A percentile compares a stretch with the other conserved stretches of the same genome.
These are phyloP conservation scores for Erodium texanum DNA, from an alignment of 441 rosid genomes.

Conservation along the genomic window DNA sequence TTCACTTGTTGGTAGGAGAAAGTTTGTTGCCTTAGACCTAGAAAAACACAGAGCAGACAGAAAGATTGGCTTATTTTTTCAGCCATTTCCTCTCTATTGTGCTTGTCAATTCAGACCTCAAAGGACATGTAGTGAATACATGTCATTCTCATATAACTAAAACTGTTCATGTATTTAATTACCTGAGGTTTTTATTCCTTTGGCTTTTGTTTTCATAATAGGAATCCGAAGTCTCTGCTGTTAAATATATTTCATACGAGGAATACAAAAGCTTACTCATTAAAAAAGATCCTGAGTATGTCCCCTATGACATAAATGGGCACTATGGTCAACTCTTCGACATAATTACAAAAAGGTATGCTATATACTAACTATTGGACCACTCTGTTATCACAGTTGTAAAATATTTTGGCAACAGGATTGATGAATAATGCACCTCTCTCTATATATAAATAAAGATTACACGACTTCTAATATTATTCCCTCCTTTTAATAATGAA, in stretches of 20 bases:
- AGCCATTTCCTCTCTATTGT: not conserved
- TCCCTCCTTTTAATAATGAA: not conserved
- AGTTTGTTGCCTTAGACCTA: not conserved
- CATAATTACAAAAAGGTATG: slow-evolving; percentile 59
- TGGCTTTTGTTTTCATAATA: slow-evolving; percentile 20
- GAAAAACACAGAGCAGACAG: not conserved
- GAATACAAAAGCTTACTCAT: slow-evolving; percentile 58
- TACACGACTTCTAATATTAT: not conserved
- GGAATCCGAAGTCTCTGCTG: slow-evolving; percentile 88
- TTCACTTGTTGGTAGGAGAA: not conserved
- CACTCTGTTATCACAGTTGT: slow-evolving; percentile 11
- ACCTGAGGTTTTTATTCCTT: slow-evolving; percentile 16
- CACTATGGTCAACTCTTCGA: slow-evolving; percentile 64
- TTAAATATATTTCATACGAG: slow-evolving; percentile 53
- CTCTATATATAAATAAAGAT: not conserved
- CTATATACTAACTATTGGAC: slow-evolving; percentile 1
- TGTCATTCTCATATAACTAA: too few species aligned
- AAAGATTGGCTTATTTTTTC: not conserved
- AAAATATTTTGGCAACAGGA: slow-evolving; percentile 4
- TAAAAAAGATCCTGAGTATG: slow-evolving; percentile 64
- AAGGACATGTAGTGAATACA: not conserved
- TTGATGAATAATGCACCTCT: not conserved
- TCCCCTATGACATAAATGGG: slow-evolving; percentile 65
- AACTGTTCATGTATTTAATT: too few species aligned
- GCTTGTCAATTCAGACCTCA: not conserved